These are phyloP conservation scores for Quercus bicolor DNA, from an alignment of 306 rosid genomes.

Conservation along the genomic window DNA sequence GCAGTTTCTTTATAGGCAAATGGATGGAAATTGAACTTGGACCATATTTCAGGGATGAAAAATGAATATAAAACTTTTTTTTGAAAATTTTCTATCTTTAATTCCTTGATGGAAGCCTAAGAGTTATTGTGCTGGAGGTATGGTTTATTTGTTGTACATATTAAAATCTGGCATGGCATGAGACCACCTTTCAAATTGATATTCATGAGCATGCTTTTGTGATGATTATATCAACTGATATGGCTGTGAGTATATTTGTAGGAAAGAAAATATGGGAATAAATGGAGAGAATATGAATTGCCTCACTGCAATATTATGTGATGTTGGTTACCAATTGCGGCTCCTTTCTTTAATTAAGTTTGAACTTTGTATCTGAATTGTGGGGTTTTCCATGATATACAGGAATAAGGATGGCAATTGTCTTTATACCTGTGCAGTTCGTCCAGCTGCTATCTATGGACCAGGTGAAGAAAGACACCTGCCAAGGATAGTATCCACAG, in stretches of 20 bases:
- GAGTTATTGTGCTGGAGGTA: not conserved
- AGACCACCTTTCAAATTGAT: not conserved
- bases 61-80: no score
- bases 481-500: constrained; percentile 70
- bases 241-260: not conserved
- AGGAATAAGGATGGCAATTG: constrained; percentile 52
- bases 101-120: no score
- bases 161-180: not conserved
- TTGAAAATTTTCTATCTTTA: no score
- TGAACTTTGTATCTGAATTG: not conserved
- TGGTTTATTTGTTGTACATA: not conserved
- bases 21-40: not conserved
- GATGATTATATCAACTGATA: not conserved
- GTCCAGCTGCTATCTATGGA: constrained; percentile 92
- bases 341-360: not conserved
- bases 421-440: constrained; percentile 80
- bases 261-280: not conserved
- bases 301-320: not conserved
- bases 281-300: not conserved
- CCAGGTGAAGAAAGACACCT: constrained; percentile 95
- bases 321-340: not conserved
- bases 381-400: constrained; percentile 1
- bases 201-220: not conserved
- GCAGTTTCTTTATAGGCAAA: no score
- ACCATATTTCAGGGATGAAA: no score